Evolutionary conservation across 371 early-diverging fungal genomes (phyloP).

Genomic region (Mortierella sp.): DNA sequence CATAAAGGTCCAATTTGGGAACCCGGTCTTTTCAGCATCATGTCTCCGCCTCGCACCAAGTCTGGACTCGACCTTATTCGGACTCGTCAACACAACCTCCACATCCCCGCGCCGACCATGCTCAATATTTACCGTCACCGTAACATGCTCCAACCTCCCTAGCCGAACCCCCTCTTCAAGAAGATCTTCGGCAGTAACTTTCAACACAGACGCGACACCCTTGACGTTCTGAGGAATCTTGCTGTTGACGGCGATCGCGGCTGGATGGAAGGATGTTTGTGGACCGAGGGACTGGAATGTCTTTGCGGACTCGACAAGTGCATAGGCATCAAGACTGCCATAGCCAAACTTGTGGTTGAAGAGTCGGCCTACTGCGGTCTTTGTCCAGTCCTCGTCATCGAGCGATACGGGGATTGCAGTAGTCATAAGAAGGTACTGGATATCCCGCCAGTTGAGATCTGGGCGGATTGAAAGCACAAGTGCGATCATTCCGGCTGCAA

Average conservation of each 20-base stretch:
- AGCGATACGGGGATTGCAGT: slow-evolving; percentile 83
- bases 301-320: slow-evolving; percentile 84
- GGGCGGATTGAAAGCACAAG: slow-evolving; percentile 86
- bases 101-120: slow-evolving; percentile 89
- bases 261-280: slow-evolving; percentile 68
- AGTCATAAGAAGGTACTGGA: slow-evolving; percentile 87
- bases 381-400: slow-evolving; percentile 74
- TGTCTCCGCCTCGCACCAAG: slow-evolving; percentile 75
- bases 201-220: slow-evolving; percentile 23
- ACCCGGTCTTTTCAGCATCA: slow-evolving; percentile 79
- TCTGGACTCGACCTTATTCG: slow-evolving; percentile 73
- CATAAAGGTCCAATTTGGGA: slow-evolving; percentile 94
- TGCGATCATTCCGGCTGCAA: slow-evolving; percentile 93
- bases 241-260: slow-evolving; percentile 57
- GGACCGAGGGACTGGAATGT: slow-evolving; percentile 69
- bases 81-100: slow-evolving; percentile 81
- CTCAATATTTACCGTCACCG: slow-evolving; percentile 85
- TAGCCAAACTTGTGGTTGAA: slow-evolving; percentile 94
- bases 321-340: slow-evolving; percentile 90
- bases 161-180: slow-evolving; percentile 65
- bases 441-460: slow-evolving; percentile 94
- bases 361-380: slow-evolving; percentile 71
- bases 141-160: slow-evolving; percentile 85
- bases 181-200: slow-evolving; percentile 60
- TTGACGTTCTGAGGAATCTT: slow-evolving; percentile 67